A percentile compares a stretch with the other conserved stretches of the same genome.
phyloP scores from a whole-genome alignment of 306 rosid species.

The Senna tora region DNA sequence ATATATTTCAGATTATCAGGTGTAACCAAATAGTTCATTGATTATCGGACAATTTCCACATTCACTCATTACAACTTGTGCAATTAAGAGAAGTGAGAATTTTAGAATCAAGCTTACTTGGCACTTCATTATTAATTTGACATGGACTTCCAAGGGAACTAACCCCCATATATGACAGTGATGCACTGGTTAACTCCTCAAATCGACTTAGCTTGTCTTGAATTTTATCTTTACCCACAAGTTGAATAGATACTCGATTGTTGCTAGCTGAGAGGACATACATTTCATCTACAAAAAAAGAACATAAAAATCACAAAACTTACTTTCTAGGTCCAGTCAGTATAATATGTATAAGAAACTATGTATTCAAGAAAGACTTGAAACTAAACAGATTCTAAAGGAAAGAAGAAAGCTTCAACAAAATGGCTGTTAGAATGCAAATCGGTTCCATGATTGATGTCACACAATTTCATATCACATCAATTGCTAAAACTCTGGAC shows the following conservation, averaged over 20 bases:
- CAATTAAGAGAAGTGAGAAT: conserved; percentile 12
- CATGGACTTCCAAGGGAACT: conserved; percentile 67
- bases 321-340: conserved; percentile 18
- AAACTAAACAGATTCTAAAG: neutral
- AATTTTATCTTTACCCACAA: conserved; percentile 85
- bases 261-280: conserved; percentile 87
- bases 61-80: conserved; percentile 31
- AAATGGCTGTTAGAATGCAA: neutral
- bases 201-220: conserved; percentile 79
- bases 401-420: conserved; percentile 1
- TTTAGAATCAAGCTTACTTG: conserved; percentile 62
- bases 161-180: conserved; percentile 75
- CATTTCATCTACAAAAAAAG: conserved; percentile 82
- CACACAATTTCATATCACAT: conserved; percentile 3
- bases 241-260: conserved; percentile 73
- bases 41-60: conserved; percentile 14
- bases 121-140: conserved; percentile 54
- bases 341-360: conserved; percentile 16
- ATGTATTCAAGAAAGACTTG: conserved; percentile 1
- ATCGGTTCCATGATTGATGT: conserved; percentile 12
- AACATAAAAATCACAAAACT: conserved; percentile 34
- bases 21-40: conserved; percentile 10
- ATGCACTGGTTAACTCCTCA: conserved; percentile 77
- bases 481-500: conserved; percentile 13
- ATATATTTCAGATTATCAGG: conserved; percentile 27